These are phyloP conservation scores for Sorghum bicolor DNA, from an alignment of 176 grass and related monocot species.

Conservation along the genomic window Sorghum_bicolor_NCBIv3 NC_012879.2:4245501-4246000, in stretches of 20 bases:
- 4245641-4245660: neutral
- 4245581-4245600: conserved; percentile 31
- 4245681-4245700: neutral
- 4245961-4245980: neutral
- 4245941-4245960: neutral
- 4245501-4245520: neutral
- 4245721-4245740: neutral
- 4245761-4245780: neutral
- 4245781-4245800: neutral
- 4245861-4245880: neutral
- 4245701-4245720: neutral
- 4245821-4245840: neutral
- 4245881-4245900: neutral
- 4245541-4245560: conserved; percentile 31
- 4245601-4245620: conserved; percentile 34
- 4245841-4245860: neutral
- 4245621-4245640: conserved; percentile 50
- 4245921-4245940: neutral
- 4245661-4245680: neutral
- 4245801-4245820: neutral
- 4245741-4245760: neutral
- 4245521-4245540: neutral
- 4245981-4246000: neutral
- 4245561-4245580: conserved; percentile 52
- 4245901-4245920: neutral